Percentiles rank a stretch among this genome's conserved stretches.
Evolutionary conservation across 768 basidiomycete genomes (phyloP).

Genomic region (Dentipellis fragilis): DNA sequence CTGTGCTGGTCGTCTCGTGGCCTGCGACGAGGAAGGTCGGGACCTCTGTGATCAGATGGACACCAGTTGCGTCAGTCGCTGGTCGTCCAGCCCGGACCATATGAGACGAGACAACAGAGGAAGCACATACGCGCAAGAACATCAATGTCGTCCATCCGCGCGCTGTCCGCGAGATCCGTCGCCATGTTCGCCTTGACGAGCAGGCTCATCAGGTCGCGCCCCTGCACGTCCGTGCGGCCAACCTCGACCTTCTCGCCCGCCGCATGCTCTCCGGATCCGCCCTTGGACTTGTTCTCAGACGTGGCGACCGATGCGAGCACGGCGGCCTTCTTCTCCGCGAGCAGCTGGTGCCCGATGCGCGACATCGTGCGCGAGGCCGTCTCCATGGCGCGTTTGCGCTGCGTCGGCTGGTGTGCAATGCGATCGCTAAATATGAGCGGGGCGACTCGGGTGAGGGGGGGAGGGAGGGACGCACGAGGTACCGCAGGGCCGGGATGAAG

Average conservation of each 20-base stretch:
- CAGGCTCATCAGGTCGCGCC: constrained; percentile 20
- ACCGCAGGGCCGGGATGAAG: constrained; percentile 27
- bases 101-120: too few species aligned
- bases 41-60: too few species aligned
- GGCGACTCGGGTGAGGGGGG: too few species aligned
- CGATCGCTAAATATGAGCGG: too few species aligned
- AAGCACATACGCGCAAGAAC: constrained; percentile 17
- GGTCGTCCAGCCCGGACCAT: too few species aligned
- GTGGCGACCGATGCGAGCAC: too few species aligned
- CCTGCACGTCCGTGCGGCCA: constrained; percentile 11
- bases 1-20: constrained; percentile 19
- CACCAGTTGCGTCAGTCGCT: too few species aligned
- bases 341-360: constrained; percentile 39
- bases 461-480: constrained; percentile 26
- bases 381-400: constrained; percentile 10
- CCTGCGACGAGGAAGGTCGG: constrained; percentile 23
- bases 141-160: constrained; percentile 21
- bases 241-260: neutral
- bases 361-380: constrained; percentile 32
- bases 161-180: constrained; percentile 16
- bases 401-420: too few species aligned
- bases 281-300: neutral
- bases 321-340: constrained; percentile 38
- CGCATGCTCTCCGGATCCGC: too few species aligned
- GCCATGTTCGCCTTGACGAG: constrained; percentile 23